A percentile compares a stretch with the other conserved stretches of the same genome.
Conservation (phyloP, 768 basidiomycete species). For the Hortiboletus flavorubellus region DNA sequence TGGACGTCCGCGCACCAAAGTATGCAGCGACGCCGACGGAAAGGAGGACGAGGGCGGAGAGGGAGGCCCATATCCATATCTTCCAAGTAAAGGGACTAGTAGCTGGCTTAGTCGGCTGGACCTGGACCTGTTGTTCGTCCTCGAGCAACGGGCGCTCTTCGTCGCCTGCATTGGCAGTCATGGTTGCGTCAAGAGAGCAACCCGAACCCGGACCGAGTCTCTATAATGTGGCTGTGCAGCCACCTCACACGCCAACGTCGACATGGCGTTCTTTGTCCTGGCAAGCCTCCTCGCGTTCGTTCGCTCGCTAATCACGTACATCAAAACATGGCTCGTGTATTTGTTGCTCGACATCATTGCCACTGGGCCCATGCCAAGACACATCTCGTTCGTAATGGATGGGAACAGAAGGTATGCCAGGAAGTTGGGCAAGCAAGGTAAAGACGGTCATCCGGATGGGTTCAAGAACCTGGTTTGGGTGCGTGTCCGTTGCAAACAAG, state of each 20-base stretch:
- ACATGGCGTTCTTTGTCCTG: neutral
- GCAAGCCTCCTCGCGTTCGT: constrained; percentile 9
- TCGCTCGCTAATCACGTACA: constrained; percentile 8
- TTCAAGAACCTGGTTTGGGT: constrained; percentile 79
- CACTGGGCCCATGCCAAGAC: constrained; percentile 81
- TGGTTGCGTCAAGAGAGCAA: neutral
- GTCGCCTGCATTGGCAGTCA: constrained; percentile 8
- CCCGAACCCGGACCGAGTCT: neutral
- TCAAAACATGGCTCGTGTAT: constrained; percentile 30
- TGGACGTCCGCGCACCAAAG: neutral
- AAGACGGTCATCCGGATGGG: constrained; percentile 81
- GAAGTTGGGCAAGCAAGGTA: constrained; percentile 56
- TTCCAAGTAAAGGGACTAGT: constrained; percentile 4
- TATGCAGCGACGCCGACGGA: constrained; percentile 11
- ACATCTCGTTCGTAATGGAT: constrained; percentile 97
- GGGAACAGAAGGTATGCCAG: constrained; percentile 92
- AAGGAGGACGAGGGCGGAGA: constrained; percentile 17
- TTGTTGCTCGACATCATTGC: constrained; percentile 65
- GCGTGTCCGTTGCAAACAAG: constrained; percentile 26
- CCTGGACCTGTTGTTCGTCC: constrained; percentile 9
- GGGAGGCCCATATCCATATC: constrained; percentile 6
- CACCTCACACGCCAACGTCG: too few relatives aligned
- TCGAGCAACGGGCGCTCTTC: constrained; percentile 28
- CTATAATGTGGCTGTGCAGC: constrained; percentile 21
- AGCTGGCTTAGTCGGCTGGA: neutral